Evolutionary conservation across 2,329 filamentous ascomycete species (phyloP).

Genomic region (Fusarium udum): DNA sequence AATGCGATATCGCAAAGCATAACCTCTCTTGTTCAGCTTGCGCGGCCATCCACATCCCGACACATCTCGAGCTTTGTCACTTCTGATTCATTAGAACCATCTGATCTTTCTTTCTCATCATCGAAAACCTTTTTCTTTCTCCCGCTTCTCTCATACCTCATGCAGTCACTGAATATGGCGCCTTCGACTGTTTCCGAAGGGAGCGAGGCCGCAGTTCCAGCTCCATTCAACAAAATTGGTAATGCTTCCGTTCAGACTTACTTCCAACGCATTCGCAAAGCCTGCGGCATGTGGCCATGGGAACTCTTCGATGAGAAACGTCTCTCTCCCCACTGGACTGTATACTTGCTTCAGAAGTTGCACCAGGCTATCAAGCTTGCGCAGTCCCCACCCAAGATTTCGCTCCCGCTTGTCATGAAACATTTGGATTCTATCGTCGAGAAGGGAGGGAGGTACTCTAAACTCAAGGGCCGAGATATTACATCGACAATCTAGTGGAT

Average conservation of each 20-base stretch:
- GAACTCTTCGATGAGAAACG: not conserved
- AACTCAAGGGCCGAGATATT: not conserved
- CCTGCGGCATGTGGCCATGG: not conserved
- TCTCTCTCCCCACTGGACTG: not conserved
- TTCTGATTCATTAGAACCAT: rapidly evolving
- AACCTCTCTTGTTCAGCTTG: too few species aligned
- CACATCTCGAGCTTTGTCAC: rapidly evolving
- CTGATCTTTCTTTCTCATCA: rapidly evolving
- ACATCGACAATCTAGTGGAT: not conserved
- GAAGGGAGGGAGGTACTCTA: not conserved
- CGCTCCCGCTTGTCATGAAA: not conserved
- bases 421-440: not conserved
- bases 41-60: rapidly evolving
- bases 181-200: not conserved
- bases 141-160: not conserved
- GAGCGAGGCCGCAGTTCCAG: not conserved
- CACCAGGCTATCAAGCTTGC: not conserved
- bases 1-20: not conserved
- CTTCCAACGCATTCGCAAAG: not conserved
- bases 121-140: not conserved
- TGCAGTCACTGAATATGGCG: not conserved
- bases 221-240: not conserved
- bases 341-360: not conserved
- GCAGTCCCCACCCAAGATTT: not conserved
- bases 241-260: not conserved